Percentiles rank a stretch among this genome's conserved stretches.
Evolutionary conservation across 148 eudicot species (phyloP).

Genomic region (Rhododendron ovatum): DNA sequence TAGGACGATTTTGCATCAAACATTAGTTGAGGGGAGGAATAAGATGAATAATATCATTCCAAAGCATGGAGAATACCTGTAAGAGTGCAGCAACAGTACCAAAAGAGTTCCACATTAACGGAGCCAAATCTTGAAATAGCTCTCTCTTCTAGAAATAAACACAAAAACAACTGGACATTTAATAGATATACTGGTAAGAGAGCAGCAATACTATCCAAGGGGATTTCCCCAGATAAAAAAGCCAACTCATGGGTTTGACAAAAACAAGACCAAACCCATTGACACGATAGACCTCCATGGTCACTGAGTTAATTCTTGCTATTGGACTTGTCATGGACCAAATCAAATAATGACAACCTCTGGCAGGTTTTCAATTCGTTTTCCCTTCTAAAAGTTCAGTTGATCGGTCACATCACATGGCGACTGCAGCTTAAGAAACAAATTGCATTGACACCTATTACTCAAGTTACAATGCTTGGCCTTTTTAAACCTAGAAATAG

Average conservation of each 20-base stretch:
- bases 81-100: constrained; percentile 93
- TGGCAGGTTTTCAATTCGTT: not conserved
- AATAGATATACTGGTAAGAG: constrained; percentile 7
- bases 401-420: not conserved
- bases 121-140: constrained; percentile 89
- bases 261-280: not conserved
- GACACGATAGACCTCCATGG: not conserved
- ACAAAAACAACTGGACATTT: not conserved
- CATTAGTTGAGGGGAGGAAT: not conserved
- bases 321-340: not conserved
- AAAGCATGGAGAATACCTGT: constrained; percentile 47
- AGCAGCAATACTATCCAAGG: constrained; percentile 18
- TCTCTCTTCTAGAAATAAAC: constrained; percentile 63
- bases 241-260: not conserved
- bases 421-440: not conserved
- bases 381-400: not conserved
- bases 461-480: not conserved
- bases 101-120: constrained; percentile 85
- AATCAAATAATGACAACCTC: not conserved
- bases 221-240: not conserved
- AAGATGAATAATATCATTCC: not conserved
- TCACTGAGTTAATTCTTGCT: not conserved
- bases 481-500: not conserved
- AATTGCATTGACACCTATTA: not conserved
- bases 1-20: not conserved